A percentile compares a stretch with the other conserved stretches of the same genome.
Evolutionary conservation across 2,329 filamentous ascomycete genomes (phyloP).

Genomic region (Paraconiothyrium brasiliense): DNA sequence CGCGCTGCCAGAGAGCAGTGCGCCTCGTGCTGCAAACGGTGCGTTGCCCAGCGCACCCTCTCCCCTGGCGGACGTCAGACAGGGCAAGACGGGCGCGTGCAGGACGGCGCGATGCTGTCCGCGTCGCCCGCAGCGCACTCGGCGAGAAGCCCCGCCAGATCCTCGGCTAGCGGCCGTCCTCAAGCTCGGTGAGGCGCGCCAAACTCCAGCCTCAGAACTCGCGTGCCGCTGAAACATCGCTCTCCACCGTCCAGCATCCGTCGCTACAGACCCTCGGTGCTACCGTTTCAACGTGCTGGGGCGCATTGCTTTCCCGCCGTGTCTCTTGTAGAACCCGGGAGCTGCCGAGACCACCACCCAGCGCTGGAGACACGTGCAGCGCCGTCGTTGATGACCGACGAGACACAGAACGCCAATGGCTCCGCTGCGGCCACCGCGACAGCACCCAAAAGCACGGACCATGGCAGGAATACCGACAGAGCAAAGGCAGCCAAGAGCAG

Average conservation of each 20-base stretch:
- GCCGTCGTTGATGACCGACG: constrained; percentile 50
- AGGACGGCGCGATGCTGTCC: constrained; percentile 6
- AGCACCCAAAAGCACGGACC: constrained; percentile 39
- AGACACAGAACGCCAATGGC: constrained; percentile 50
- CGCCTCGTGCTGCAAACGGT: not conserved
- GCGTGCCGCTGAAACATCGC: constrained; percentile 34
- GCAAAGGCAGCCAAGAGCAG: constrained; percentile 37
- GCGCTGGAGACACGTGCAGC: constrained; percentile 39
- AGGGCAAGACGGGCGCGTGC: constrained; percentile 3
- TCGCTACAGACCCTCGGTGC: constrained; percentile 31
- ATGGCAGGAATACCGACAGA: constrained; percentile 39
- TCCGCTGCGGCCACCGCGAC: constrained; percentile 45
- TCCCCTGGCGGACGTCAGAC: constrained; percentile 9
- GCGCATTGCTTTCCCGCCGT: constrained; percentile 29
- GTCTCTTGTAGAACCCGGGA: constrained; percentile 36
- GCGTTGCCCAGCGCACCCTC: constrained; percentile 21
- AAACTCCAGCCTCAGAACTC: constrained; percentile 26
- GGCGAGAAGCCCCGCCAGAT: constrained; percentile 25
- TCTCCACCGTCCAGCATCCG: constrained; percentile 29
- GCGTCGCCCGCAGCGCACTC: not conserved
- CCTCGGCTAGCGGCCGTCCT: constrained; percentile 30
- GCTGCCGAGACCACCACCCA: constrained; percentile 38
- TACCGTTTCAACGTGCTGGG: constrained; percentile 41
- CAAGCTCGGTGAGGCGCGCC: constrained; percentile 34
- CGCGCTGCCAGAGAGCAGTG: not conserved